Evolutionary conservation across 2,329 filamentous ascomycete species (phyloP).

Genomic region (Simplicillium aogashimaense): DNA sequence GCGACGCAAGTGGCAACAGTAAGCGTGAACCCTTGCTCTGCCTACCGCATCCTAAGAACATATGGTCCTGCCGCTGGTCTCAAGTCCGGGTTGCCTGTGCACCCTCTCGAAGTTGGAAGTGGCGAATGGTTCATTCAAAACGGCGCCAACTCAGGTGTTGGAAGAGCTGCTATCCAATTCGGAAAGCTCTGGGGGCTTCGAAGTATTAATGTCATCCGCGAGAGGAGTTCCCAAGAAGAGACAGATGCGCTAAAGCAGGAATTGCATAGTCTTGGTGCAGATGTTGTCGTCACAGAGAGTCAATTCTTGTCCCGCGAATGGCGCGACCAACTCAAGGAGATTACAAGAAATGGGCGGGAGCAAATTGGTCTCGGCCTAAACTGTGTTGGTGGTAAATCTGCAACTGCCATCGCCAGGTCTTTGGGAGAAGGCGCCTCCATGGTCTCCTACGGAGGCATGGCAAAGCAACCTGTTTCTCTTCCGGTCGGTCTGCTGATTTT

Average conservation of each 20-base stretch:
- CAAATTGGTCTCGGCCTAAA: slow-evolving; percentile 73
- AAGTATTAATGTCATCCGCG: slow-evolving; percentile 81
- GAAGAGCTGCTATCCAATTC: slow-evolving; percentile 83
- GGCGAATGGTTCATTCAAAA: slow-evolving; percentile 96
- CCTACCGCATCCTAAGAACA: slow-evolving; percentile 84
- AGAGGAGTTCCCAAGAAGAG: slow-evolving; percentile 52
- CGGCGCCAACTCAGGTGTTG: slow-evolving; percentile 89
- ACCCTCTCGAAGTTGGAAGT: slow-evolving; percentile 32
- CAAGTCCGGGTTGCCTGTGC: slow-evolving; percentile 34
- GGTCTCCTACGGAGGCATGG: slow-evolving; percentile 95
- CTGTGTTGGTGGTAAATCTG: slow-evolving; percentile 84
- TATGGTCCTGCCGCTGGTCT: slow-evolving; percentile 47
- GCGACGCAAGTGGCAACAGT: slow-evolving; percentile 78
- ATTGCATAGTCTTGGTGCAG: slow-evolving; percentile 43
- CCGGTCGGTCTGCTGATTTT: slow-evolving; percentile 87
- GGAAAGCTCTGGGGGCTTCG: slow-evolving; percentile 77
- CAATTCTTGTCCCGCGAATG: slow-evolving; percentile 51
- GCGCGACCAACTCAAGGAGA: slow-evolving; percentile 46
- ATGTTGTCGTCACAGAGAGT: slow-evolving; percentile 45
- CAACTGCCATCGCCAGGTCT: slow-evolving; percentile 66
- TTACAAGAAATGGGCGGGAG: slow-evolving; percentile 64
- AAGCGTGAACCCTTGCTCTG: slow-evolving; percentile 86
- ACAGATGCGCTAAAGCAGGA: slow-evolving; percentile 50
- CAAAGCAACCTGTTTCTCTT: slow-evolving; percentile 71
- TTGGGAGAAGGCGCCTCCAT: slow-evolving; percentile 61